A percentile compares a stretch with the other conserved stretches of the same genome.
Evolutionary conservation across 768 basidiomycete genomes (phyloP).

Genomic region (Cantharellus anzutake): DNA sequence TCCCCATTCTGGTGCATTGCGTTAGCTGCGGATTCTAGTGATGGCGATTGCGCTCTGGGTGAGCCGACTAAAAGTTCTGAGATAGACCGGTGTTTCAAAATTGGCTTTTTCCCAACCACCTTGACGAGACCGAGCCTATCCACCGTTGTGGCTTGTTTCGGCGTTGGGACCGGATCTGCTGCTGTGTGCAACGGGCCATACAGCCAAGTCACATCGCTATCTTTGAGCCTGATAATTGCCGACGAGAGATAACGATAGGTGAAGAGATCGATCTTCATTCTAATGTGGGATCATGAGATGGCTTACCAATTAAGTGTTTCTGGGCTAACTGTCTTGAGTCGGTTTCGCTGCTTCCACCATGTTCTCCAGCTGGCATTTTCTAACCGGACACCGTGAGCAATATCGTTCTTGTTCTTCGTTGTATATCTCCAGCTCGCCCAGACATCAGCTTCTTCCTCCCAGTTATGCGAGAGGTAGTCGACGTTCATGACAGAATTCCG

Average conservation of each 20-base stretch:
- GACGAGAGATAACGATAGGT: background rate
- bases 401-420: constrained; percentile 97
- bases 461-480: constrained; percentile 95
- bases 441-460: constrained; percentile 86
- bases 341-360: constrained; percentile 98
- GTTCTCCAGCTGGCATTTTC: constrained; percentile 99
- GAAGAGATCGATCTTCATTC: background rate
- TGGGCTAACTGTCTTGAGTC: constrained; percentile 83
- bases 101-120: constrained; percentile 43
- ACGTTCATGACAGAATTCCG: constrained; percentile 72
- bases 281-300: background rate
- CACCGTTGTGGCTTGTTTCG: constrained; percentile 30
- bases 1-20: constrained; percentile 18
- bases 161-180: constrained; percentile 60
- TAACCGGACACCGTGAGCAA: constrained; percentile 81
- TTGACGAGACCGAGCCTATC: constrained; percentile 34
- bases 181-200: constrained; percentile 94
- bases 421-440: constrained; percentile 98
- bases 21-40: constrained; percentile 18
- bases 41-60: constrained; percentile 41
- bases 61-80: constrained; percentile 61
- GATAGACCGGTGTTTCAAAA: constrained; percentile 89
- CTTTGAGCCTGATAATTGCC: constrained; percentile 63
- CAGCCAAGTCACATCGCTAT: constrained; percentile 97
- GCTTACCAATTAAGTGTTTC: constrained; percentile 96